A percentile compares a stretch with the other conserved stretches of the same genome.
Evolutionary conservation across 257 asterid genomes (phyloP).

Genomic region (Verbascum thapsus): DNA sequence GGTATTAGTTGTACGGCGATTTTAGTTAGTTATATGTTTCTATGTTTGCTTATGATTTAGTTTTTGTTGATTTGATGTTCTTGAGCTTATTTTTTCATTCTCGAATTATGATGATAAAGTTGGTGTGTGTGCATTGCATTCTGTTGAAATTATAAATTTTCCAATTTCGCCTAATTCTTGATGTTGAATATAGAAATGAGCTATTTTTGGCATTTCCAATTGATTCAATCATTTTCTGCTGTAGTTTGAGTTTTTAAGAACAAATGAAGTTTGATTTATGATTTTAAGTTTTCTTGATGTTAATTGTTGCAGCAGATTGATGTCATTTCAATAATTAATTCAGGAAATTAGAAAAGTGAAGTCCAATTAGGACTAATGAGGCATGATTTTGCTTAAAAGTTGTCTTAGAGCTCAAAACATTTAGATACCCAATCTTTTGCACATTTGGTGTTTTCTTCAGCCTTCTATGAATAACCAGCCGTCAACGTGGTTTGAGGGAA

Average conservation of each 20-base stretch:
- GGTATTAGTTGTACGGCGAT: conserved; percentile 19
- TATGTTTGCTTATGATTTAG: conserved; percentile 10
- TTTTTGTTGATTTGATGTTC: conserved; percentile 20
- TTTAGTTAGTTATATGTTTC: not conserved
- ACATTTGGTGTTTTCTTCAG: conserved; percentile 16
- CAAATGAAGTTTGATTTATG: no score
- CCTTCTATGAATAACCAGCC: not conserved
- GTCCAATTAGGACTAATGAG: not conserved
- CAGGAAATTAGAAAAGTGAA: not conserved
- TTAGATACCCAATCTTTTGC: no score
- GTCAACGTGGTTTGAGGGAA: no score
- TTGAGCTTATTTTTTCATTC: conserved; percentile 18
- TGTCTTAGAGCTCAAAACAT: not conserved
- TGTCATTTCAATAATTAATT: not conserved
- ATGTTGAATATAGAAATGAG: no score
- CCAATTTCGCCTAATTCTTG: conserved; percentile 5
- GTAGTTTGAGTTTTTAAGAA: not conserved
- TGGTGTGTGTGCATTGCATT: conserved; percentile 20
- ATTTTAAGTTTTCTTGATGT: not conserved
- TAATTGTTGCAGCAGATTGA: not conserved
- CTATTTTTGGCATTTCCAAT: no score
- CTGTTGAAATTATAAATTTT: not conserved
- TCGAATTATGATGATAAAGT: conserved; percentile 12
- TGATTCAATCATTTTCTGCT: not conserved
- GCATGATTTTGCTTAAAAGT: not conserved